Evolutionary conservation across 306 rosid species (phyloP).

Genomic region (Quercus mongolica): DNA sequence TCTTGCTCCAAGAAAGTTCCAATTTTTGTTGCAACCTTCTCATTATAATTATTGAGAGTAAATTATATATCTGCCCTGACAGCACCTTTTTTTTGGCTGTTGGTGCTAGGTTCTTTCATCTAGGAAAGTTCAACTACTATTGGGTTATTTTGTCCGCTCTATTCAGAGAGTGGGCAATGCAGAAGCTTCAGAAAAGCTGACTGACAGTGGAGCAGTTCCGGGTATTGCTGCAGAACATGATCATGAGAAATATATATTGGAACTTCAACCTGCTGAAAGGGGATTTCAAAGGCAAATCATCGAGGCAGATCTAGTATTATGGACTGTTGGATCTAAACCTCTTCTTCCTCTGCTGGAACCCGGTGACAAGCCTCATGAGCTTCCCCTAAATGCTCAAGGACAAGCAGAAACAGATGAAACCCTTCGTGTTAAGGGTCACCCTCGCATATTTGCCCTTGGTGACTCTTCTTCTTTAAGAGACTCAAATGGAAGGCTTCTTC

Average conservation of each 20-base stretch:
- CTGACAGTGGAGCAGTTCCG: constrained; percentile 20
- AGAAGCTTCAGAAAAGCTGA: constrained; percentile 36
- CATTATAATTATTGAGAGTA: not conserved
- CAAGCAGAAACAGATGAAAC: constrained; percentile 96
- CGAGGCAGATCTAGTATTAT: constrained; percentile 81
- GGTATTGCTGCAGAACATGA: constrained; percentile 31
- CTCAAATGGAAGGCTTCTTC: constrained; percentile 81
- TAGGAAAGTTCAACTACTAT: constrained; percentile 77
- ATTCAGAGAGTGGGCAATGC: constrained; percentile 43
- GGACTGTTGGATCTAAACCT: constrained; percentile 94
- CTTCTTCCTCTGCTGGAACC: constrained; percentile 71
- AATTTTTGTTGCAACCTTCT: not conserved
- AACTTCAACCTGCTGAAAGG: constrained; percentile 81
- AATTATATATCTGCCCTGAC: not conserved
- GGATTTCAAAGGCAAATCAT: constrained; percentile 54
- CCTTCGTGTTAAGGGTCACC: constrained; percentile 97
- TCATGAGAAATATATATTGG: constrained; percentile 58
- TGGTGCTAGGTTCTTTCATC: constrained; percentile 69
- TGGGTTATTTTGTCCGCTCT: constrained; percentile 78
- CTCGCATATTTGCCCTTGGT: constrained; percentile 96
- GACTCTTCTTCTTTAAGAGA: constrained; percentile 86
- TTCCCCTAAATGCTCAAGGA: constrained; percentile 87
- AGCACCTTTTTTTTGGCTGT: not conserved
- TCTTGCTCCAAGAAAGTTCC: not conserved
- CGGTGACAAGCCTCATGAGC: constrained; percentile 42